Base-by-base conservation (phyloP, 176 grass and related monocot species). In the maize (Zea mays) region DNA sequence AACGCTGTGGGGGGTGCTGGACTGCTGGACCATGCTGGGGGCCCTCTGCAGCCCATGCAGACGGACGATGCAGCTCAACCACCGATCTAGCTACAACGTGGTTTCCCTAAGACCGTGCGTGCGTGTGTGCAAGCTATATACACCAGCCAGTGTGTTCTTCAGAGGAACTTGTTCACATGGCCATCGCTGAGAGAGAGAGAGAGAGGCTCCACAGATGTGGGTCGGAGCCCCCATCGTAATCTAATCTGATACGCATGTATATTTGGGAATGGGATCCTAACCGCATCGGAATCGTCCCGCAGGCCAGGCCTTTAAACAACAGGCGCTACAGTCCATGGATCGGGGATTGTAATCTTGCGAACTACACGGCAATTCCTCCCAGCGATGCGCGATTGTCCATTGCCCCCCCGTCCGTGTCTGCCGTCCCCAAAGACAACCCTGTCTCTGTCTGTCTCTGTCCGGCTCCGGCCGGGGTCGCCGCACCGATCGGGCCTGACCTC, bases 21-120 rank as follows among this genome's bases (percentile, higher is more conserved):
- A 27, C 27, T 69, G 33, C 47, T 76, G 52, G 21, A 35, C 73
- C 71, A 47, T 72, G 16, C 27, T 27, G 15, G 20, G 44, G 14
- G 51, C 36, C 19, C 6, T 61, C 10, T 7, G 69, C 41, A 63
- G 67, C 71, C 58, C 13, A 52, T 17, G 69, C 45, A 81, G 42
- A 21, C 19, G 38, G 56, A 55, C 70, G 19, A 13, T 20, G 80
- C 70, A 74, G 80, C 60, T 67, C 48, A 82, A 82, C 80, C 49
- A 82, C 60, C 67, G 1, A 70, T 69, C 67, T 48, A 34, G 9
- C 20, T 69, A 60, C 10, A 46, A 19, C 11, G 0, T 2, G 8
- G 4, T 17, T 66, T 66, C 16, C 38, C 7, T 42, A 40, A 41
- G 64, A 42, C 11, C 16, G n/a, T 43, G 38, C 15, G 14, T 36